phyloP scores from a whole-genome alignment of 2,329 filamentous ascomycete species.

The Fusarium lateritium region DNA sequence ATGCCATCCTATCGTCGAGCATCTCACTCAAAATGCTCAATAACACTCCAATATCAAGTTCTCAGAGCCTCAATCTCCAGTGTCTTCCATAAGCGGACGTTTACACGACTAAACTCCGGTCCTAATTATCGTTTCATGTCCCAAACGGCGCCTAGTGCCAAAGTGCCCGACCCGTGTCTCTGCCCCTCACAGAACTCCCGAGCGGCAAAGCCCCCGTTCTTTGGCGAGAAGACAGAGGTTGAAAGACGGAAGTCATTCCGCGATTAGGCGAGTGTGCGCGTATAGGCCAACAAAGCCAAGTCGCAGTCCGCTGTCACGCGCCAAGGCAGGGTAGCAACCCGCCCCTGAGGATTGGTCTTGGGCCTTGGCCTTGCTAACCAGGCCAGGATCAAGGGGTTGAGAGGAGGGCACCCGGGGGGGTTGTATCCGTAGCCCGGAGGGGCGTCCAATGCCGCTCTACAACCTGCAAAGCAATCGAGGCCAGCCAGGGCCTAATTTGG shows the following conservation, averaged over 20 bases:
- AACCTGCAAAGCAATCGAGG: conserved; percentile 41
- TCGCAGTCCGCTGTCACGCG: conserved; percentile 44
- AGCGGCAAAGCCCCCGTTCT: conserved; percentile 6
- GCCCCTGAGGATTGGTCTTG: conserved; percentile 20
- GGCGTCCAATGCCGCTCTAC: conserved; percentile 35
- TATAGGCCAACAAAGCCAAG: conserved; percentile 28
- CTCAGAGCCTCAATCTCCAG: neutral
- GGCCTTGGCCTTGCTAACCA: conserved; percentile 23
- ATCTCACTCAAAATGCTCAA: neutral
- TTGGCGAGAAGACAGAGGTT: conserved; percentile 14
- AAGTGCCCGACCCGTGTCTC: conserved; percentile 4
- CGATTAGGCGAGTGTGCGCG: conserved; percentile 48
- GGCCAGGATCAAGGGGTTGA: conserved; percentile 15
- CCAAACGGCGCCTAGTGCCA: conserved; percentile 21
- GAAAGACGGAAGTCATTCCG: conserved; percentile 43
- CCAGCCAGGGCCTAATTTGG: conserved; percentile 46
- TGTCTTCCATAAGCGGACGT: conserved; percentile 7
- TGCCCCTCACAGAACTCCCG: conserved; percentile 1
- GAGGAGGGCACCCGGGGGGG: conserved; percentile 29
- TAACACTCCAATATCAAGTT: neutral
- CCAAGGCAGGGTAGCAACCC: conserved; percentile 41
- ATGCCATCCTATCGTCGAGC: neutral
- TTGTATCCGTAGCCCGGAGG: conserved; percentile 18
- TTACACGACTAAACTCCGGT: conserved; percentile 17
- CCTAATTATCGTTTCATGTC: conserved; percentile 32